Conservation (phyloP, 148 eudicot species). For the Rhododendron simsii region DNA sequence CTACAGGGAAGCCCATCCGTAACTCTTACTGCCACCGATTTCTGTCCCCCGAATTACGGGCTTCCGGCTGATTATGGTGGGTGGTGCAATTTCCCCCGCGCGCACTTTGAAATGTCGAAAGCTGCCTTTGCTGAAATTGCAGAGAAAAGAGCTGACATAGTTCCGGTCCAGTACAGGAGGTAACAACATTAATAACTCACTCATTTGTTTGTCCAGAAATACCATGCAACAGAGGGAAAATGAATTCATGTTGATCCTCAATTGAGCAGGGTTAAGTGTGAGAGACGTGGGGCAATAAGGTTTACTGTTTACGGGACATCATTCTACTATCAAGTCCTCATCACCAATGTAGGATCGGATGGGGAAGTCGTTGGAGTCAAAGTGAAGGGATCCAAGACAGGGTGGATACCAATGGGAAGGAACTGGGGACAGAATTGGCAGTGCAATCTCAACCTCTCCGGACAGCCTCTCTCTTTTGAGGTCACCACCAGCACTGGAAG, state of each 20-base stretch:
- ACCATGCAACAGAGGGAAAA: background rate
- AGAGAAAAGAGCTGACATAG: slow-evolving; percentile 33
- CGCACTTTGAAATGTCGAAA: slow-evolving; percentile 64
- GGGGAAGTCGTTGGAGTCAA: slow-evolving; percentile 58
- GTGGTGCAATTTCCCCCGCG: slow-evolving; percentile 70
- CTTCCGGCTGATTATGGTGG: slow-evolving; percentile 64
- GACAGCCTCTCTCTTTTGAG: slow-evolving; percentile 68
- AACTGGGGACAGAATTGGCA: slow-evolving; percentile 88
- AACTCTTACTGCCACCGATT: slow-evolving; percentile 61
- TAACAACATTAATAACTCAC: slow-evolving; percentile 9
- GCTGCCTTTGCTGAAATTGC: slow-evolving; percentile 53
- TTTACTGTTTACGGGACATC: slow-evolving; percentile 52
- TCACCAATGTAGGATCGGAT: slow-evolving; percentile 60
- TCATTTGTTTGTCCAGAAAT: background rate
- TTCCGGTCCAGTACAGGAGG: slow-evolving; percentile 66
- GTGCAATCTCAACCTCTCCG: slow-evolving; percentile 45
- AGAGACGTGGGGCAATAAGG: slow-evolving; percentile 60
- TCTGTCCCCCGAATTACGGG: slow-evolving; percentile 68
- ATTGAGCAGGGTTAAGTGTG: slow-evolving; percentile 49
- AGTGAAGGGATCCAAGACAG: slow-evolving; percentile 66
- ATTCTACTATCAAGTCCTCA: slow-evolving; percentile 48
- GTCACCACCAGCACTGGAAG: slow-evolving; percentile 46
- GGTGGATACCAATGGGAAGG: slow-evolving; percentile 76
- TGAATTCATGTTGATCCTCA: background rate
- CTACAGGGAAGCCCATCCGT: slow-evolving; percentile 54